Evolutionary conservation across 768 basidiomycete species (phyloP).

Genomic region (Steccherinum ochraceum): DNA sequence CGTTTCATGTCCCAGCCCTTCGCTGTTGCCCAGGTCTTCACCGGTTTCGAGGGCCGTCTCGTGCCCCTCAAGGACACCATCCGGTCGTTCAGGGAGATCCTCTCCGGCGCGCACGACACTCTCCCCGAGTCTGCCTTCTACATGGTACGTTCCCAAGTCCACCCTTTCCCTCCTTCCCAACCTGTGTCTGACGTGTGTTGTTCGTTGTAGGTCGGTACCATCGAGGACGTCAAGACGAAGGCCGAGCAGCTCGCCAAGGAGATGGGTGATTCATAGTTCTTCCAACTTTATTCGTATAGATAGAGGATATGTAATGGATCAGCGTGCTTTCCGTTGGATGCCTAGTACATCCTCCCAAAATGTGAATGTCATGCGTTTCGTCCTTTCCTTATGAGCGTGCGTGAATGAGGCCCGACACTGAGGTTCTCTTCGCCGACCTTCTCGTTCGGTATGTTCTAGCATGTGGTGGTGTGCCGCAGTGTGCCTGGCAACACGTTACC

Average conservation of each 20-base stretch:
- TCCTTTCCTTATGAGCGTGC: too few species aligned
- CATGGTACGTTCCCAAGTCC: conserved; percentile 50
- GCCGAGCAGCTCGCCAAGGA: conserved; percentile 97
- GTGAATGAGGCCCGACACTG: too few species aligned
- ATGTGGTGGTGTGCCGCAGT: too few species aligned
- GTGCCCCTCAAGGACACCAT: conserved; percentile 95
- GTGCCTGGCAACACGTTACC: too few species aligned
- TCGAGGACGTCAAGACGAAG: conserved; percentile 95
- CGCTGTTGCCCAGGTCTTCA: conserved; percentile 99
- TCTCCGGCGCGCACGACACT: conserved; percentile 79
- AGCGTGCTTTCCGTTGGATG: background rate
- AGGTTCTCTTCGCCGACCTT: too few species aligned
- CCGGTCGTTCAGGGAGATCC: conserved; percentile 97
- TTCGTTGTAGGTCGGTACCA: conserved; percentile 64
- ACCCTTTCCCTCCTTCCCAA: background rate
- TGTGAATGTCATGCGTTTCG: background rate
- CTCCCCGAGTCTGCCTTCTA: conserved; percentile 98
- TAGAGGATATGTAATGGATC: background rate
- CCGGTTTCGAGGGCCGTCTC: conserved; percentile 97
- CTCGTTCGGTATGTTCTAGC: too few species aligned
- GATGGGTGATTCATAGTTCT: conserved; percentile 45
- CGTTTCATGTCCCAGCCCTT: conserved; percentile 99
- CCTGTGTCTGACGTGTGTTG: conserved; percentile 3
- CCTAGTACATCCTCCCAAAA: background rate
- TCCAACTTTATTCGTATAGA: background rate